Evolutionary conservation across 176 grass and related monocot species (phyloP).

Genomic region (Alopecurus myosuroides): DNA sequence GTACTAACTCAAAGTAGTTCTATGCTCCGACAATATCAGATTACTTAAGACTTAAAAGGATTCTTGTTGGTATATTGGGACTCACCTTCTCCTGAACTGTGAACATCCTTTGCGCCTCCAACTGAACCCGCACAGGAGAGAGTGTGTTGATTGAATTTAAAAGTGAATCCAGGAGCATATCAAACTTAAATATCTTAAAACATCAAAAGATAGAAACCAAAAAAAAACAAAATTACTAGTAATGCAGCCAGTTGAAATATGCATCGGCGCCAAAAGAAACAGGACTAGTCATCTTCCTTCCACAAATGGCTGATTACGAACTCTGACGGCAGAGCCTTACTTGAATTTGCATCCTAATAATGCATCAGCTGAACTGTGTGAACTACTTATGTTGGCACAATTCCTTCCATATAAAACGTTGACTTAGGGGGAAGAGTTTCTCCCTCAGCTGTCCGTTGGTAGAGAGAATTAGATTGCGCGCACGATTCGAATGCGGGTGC

Average conservation of each 20-base stretch:
- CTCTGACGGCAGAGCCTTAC: not conserved
- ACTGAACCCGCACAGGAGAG: not conserved
- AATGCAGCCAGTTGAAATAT: not conserved
- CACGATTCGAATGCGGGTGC: too few species aligned
- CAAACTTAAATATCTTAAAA: not conserved
- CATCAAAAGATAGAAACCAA: not conserved
- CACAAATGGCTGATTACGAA: not conserved
- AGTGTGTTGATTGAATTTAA: not conserved
- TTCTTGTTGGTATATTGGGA: not conserved
- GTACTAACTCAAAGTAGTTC: not conserved
- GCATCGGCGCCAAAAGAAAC: not conserved
- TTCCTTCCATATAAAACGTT: not conserved
- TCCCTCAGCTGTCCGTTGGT: too few species aligned
- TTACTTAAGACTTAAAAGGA: not conserved
- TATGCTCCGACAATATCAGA: not conserved
- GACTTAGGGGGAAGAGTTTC: too few species aligned
- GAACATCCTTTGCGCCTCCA: not conserved
- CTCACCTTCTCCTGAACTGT: constrained; percentile 13
- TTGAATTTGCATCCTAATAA: not conserved
- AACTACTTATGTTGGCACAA: not conserved
- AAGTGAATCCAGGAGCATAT: not conserved
- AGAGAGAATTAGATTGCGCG: too few species aligned
- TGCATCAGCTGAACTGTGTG: not conserved
- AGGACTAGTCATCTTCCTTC: not conserved
- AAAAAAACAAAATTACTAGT: not conserved